These are phyloP conservation scores for Clonostachys chloroleuca DNA, from an alignment of 2,329 filamentous ascomycete species.

Conservation along the genomic window DNA sequence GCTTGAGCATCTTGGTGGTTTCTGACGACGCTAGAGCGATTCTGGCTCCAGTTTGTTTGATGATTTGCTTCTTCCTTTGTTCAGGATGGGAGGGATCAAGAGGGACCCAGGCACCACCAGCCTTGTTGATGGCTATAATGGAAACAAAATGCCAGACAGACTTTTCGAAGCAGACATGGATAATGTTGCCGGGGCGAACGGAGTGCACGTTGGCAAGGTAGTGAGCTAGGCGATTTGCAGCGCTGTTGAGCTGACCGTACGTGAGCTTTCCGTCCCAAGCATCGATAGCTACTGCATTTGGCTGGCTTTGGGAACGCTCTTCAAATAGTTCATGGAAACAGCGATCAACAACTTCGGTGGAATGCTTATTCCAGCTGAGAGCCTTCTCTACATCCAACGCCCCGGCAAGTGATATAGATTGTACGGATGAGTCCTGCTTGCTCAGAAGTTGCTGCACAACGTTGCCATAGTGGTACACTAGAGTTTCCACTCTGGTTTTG, in stretches of 20 bases:
- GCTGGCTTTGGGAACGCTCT: neutral
- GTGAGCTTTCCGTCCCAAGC: conserved; percentile 4
- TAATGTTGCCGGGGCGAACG: conserved; percentile 3
- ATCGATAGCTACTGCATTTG: neutral
- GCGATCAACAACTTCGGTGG: neutral
- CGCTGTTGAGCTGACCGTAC: conserved; percentile 11
- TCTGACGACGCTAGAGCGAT: neutral
- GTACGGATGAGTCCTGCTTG: neutral
- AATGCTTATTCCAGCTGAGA: neutral
- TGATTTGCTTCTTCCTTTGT: neutral
- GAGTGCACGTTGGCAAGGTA: conserved; percentile 10
- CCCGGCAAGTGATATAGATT: neutral
- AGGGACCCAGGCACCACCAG: conserved; percentile 18
- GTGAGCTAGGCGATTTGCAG: conserved; percentile 10
- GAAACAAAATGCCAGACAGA: conserved; percentile 13
- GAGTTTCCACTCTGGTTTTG: neutral
- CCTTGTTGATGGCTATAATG: conserved; percentile 16
- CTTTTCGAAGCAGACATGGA: conserved; percentile 18
- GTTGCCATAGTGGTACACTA: conserved; percentile 1
- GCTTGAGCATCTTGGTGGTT: neutral
- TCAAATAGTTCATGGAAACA: neutral
- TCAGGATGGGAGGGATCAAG: conserved; percentile 12
- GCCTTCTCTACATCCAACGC: neutral
- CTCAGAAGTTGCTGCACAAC: conserved; percentile 2
- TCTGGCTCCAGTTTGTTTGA: neutral